phyloP scores from a whole-genome alignment of 1,139 yeast species.

The Blastobotrys ciferrii region DNA sequence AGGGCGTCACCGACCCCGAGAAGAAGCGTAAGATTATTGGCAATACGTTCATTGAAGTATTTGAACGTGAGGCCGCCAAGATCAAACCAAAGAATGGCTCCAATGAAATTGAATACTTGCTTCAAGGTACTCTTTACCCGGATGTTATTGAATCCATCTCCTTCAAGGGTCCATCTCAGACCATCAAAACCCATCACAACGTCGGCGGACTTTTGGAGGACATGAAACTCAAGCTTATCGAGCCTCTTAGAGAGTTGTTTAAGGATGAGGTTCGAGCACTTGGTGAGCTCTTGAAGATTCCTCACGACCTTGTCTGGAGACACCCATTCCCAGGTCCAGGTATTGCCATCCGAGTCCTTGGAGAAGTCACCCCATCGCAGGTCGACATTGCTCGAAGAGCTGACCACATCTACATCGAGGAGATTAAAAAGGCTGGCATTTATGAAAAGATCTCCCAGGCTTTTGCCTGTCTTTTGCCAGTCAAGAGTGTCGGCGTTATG shows the following conservation, averaged over 20 bases:
- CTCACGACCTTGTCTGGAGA: slow-evolving; percentile 98
- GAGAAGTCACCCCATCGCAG: slow-evolving; percentile 91
- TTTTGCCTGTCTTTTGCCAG: slow-evolving; percentile 94
- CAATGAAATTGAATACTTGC: slow-evolving; percentile 83
- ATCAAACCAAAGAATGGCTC: slow-evolving; percentile 82
- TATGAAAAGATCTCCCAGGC: slow-evolving; percentile 95
- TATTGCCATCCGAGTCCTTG: slow-evolving; percentile 95
- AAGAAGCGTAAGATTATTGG: slow-evolving; percentile 99
- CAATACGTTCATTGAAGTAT: slow-evolving; percentile 94
- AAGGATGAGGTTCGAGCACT: slow-evolving; percentile 97
- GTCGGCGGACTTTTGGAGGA: slow-evolving; percentile 97
- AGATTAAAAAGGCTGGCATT: slow-evolving; percentile 88
- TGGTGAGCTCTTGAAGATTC: slow-evolving; percentile 92
- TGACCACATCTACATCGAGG: slow-evolving; percentile 92
- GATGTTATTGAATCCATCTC: slow-evolving; percentile 98
- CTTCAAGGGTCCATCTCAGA: slow-evolving; percentile 99
- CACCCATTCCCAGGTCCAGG: slow-evolving; percentile 99
- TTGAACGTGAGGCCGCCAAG: slow-evolving; percentile 92
- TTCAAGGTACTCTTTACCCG: slow-evolving; percentile 97
- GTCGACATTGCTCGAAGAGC: slow-evolving; percentile 97
- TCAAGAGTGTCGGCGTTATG: slow-evolving; percentile 98
- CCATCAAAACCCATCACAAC: slow-evolving; percentile 98
- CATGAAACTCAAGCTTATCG: slow-evolving; percentile 97
- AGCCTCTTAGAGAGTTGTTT: slow-evolving; percentile 96
- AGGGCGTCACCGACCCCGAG: slow-evolving; percentile 97